A percentile compares a stretch with the other conserved stretches of the same genome.
Conservation (phyloP, 345 rosid genomes). For the Gossypium longicalyx region DNA sequence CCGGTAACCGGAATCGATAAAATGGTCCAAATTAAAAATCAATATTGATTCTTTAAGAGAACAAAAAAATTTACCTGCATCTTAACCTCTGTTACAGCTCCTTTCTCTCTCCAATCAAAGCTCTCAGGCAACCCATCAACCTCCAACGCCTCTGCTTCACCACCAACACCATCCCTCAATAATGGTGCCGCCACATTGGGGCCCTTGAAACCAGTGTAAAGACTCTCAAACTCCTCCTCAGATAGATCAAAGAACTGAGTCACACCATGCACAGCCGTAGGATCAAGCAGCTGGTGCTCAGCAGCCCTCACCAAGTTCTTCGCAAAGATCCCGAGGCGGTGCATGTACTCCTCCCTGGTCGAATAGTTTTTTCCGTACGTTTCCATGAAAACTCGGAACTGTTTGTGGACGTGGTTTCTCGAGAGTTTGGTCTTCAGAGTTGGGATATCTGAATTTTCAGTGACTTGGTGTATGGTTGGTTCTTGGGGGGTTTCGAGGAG, state of each 20-base stretch:
- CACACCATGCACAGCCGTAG: conserved; percentile 72
- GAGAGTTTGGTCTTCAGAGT: conserved; percentile 9
- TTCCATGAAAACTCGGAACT: conserved; percentile 51
- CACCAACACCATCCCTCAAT: not conserved
- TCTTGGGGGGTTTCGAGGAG: conserved; percentile 21
- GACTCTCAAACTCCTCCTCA: conserved; percentile 62
- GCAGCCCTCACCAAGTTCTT: conserved; percentile 65
- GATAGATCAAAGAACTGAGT: conserved; percentile 77
- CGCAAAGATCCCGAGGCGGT: conserved; percentile 65
- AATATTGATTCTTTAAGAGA: no score
- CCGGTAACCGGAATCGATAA: no score
- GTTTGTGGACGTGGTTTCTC: conserved; percentile 37
- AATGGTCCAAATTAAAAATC: not conserved
- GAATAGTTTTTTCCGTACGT: conserved; percentile 53
- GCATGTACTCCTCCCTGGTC: conserved; percentile 59
- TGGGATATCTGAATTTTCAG: conserved; percentile 20
- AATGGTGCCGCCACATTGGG: not conserved
- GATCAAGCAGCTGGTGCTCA: conserved; percentile 74
- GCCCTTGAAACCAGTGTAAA: conserved; percentile 50
- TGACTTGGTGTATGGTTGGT: conserved; percentile 45
- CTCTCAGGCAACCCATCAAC: conserved; percentile 54
- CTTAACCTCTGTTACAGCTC: conserved; percentile 87
- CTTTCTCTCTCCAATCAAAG: conserved; percentile 88
- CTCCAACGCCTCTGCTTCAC: conserved; percentile 24
- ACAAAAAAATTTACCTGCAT: conserved; percentile 43